Base-by-base conservation (phyloP, 176 grass and related monocot species). In the Cenchrus americanus region DNA sequence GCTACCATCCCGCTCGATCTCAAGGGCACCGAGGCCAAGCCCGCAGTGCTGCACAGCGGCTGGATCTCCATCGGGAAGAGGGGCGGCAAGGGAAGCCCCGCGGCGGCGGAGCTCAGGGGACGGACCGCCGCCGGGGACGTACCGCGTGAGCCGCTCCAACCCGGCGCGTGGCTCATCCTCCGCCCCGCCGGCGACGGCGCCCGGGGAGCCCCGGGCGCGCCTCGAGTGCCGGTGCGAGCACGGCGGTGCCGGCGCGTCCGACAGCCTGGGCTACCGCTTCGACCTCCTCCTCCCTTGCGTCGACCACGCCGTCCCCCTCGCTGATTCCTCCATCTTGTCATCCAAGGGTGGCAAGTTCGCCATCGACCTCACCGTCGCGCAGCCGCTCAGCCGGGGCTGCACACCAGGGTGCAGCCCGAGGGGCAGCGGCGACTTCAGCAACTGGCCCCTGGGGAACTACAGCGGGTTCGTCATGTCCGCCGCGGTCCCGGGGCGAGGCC, bases 81-180 rank as follows among this genome's bases (percentile, higher is more conserved):
- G 7, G 59, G 52, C 1, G 85, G 84, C 6, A 78, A 83, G 63
- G 67, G 78, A 0, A 15, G 51, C 0, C 18, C 75, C 8, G 83
- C 89, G 0, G 82, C 81, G 0, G 83, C 92, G 65, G 60, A 91
- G 88, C 51, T 97, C 6, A 86, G 43, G 87, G 51, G 18, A 98
- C 95, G 83, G 96, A 99, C 69, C 83, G 96, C 11, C 96, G 0
- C 89, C 93, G 0, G 91, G 96, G 4, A 87, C 93, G 6, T 89
- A 94, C 73, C 87, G 96, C 73, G 96, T 99, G 1, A 89, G 91
- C 87, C 83, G 89, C 18, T 99, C 91, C 66, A 99, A 99, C 80
- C 96, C 96, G 96, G 96, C 46, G 93, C 96, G 13, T 99, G 96
- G 96, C 93, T 99, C 73, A 88, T 99, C 75, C 93, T 99, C 83